Evolutionary conservation across 495 filamentous ascomycete genomes (phyloP).

Genomic region (Neurospora africana): DNA sequence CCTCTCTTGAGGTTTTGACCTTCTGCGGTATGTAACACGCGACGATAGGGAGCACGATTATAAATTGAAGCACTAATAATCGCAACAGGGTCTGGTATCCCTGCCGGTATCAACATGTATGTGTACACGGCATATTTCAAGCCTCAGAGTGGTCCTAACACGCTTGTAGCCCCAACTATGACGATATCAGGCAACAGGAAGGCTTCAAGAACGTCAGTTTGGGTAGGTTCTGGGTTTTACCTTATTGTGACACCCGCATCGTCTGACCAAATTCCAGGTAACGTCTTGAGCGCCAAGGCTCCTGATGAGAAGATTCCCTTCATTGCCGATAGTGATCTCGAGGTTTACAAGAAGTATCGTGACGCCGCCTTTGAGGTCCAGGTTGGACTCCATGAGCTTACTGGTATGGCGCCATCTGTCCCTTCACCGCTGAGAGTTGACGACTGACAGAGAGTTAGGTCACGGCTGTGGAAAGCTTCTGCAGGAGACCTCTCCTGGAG

Average conservation of each 20-base stretch:
- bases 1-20: conserved; percentile 62
- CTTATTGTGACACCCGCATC: neutral
- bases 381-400: conserved; percentile 89
- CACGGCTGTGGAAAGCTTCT: conserved; percentile 94
- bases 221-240: conserved; percentile 5
- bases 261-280: conserved; percentile 52
- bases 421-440: neutral
- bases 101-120: conserved; percentile 58
- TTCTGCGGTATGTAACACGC: conserved; percentile 23
- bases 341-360: conserved; percentile 66
- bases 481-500: conserved; percentile 71
- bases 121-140: neutral
- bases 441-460: conserved; percentile 3
- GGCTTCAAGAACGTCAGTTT: conserved; percentile 92
- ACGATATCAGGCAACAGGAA: conserved; percentile 81
- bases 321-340: conserved; percentile 60
- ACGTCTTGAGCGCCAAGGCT: conserved; percentile 80
- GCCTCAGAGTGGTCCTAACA: conserved; percentile 36
- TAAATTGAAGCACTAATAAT: conserved; percentile 33
- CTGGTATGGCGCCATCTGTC: conserved; percentile 38
- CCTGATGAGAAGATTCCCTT: conserved; percentile 88
- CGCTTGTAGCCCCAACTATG: conserved; percentile 63
- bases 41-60: neutral
- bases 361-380: conserved; percentile 89
- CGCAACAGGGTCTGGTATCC: conserved; percentile 56